Conservation (phyloP, 257 asterid genomes). For the Nemophila menziesii region DNA sequence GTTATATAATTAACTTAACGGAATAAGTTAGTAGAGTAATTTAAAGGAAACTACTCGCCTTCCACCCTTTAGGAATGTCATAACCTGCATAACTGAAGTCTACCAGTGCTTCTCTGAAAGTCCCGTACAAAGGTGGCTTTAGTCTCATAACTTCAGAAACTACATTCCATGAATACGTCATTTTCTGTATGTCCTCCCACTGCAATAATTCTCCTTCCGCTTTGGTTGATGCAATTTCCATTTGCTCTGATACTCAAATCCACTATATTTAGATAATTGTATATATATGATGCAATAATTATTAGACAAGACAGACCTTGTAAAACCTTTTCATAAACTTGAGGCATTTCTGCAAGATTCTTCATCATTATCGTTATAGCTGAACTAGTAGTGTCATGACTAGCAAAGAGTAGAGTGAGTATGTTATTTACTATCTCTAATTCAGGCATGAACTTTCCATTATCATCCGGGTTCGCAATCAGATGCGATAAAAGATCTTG, state of each 20-base stretch:
- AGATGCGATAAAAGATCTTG: constrained; percentile 5
- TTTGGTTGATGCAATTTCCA: neutral
- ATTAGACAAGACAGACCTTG: too few species aligned
- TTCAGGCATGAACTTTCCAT: constrained; percentile 4
- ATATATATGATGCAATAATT: too few species aligned
- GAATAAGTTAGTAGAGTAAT: too few species aligned
- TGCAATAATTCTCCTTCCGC: neutral
- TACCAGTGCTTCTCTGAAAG: neutral
- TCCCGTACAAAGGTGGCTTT: constrained; percentile 1
- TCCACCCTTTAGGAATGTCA: constrained; percentile 1
- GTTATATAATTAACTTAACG: too few species aligned
- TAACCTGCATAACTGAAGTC: constrained; percentile 1
- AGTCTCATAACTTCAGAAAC: constrained; percentile 2
- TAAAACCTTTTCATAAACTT: constrained; percentile 34
- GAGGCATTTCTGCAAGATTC: constrained; percentile 38
- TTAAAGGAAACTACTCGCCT: neutral
- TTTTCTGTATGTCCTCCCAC: constrained; percentile 7
- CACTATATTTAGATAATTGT: too few species aligned
- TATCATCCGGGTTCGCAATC: neutral
- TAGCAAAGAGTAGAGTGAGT: constrained; percentile 38
- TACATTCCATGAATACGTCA: constrained; percentile 4
- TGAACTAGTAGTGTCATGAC: constrained; percentile 43
- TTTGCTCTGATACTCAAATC: neutral
- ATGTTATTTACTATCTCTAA: constrained; percentile 27
- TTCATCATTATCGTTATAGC: constrained; percentile 35